Base-by-base conservation (phyloP, 768 basidiomycete species). In the Termitomyces sp. region DNA sequence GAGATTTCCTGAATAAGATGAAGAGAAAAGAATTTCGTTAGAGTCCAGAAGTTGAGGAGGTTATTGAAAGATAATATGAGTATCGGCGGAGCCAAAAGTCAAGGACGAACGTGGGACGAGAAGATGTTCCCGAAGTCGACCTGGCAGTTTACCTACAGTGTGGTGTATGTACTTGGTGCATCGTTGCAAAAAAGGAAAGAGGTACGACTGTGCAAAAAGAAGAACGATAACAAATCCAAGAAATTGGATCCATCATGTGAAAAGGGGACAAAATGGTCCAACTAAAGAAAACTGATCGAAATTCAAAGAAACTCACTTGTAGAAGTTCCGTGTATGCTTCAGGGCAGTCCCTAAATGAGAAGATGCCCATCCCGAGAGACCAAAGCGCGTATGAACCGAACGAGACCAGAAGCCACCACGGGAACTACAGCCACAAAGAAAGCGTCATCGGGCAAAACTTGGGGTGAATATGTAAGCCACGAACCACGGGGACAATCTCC, bases 301-400 rank as follows among this genome's bases (percentile, higher is more conserved):
- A 14, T 32, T 53, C 7, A 39, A 29, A 46, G n/a, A 53, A 52
- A 74, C 82, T 71, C 66, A 88, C 88, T 64, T 69, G 65, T 61
- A 89, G 73, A 53, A 92, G 69, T 68, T 88, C 87, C 13, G 80
- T 75, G 62, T 92, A 89, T 5, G 90, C 90, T 62, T 92, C 88
- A 41, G 88, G 86, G 67, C 88, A 89, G 63, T 92, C 90, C 64
- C 81, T 73, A 64, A 90, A 87, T 2, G 85, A 85, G 62, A 84
- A 79, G 43, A 92, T 65, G 2, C 90, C 90, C 79, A 83, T 82
- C 10, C 91, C 90, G 20, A 92, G 81, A 10, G 85, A 87, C 73
- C 83, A 84, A 12, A 92, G 79, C 18, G 87, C 87, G 67, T 89
- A 92, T 1, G 90, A 84, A 13, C 91, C 91, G 61, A 90, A 90